Base-by-base conservation (phyloP, 2,329 filamentous ascomycete species). In the Cadophora sp. region DNA sequence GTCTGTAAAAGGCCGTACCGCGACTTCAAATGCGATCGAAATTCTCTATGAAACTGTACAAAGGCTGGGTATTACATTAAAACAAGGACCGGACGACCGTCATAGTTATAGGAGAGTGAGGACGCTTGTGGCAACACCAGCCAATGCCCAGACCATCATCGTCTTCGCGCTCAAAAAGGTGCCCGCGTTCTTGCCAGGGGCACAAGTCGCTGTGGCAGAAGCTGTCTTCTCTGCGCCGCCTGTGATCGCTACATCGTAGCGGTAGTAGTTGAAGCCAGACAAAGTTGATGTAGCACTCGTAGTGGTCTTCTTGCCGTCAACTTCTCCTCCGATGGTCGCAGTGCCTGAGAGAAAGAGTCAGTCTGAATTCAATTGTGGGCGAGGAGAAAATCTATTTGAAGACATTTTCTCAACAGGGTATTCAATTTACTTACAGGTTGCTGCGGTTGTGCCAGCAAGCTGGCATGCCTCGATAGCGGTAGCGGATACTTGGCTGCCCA, bases 141-240 rank as follows among this genome's bases (percentile, higher is more conserved):
- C 63, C 29, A 65, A n/a, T 6, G 26, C 63, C 55, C 55, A 65
- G 19, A 65, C 37, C 55, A 60, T 46, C 53, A 65, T 60, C 16
- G 27, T 40, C 55, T 60, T 59, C 8, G 55, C 19, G n/a, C 24
- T 65, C 4, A 60, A 4, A 1, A 11, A 27, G 14, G 43, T 24
- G 16, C 22, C 63, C 24, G 63, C 63, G 14, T 26, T 48, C 16
- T 51, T 55, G n/a, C 12, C 29, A 24, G 48, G 31, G 9, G n/a
- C 55, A 48, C 64, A 66, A 26, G 64, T 55, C 8, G n/a, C 64
- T 3, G 65, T 58, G 8, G 59, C 65, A 31, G n/a, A 27, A 14
- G 65, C 65, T 14, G 59, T 67, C 65, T 67, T 67, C 27, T 67
- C 65, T 16, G 65, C 65, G 9, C 59, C 65, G 4, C 50, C 65